Evolutionary conservation across 2,329 filamentous ascomycete genomes (phyloP).

Genomic region (Helotiales sp.): DNA sequence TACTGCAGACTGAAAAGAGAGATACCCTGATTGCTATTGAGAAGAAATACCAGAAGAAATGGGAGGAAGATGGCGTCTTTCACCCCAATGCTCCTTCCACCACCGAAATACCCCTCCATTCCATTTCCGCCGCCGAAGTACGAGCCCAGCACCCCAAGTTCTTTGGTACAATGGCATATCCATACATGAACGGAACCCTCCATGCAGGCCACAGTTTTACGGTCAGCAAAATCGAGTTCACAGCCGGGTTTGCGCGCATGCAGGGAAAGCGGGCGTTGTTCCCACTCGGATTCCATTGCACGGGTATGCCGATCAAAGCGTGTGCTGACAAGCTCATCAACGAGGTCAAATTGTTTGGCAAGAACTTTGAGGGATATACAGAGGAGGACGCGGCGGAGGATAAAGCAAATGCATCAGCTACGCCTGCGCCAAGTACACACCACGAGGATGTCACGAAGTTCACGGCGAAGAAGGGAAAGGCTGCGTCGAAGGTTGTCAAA

Average conservation of each 20-base stretch:
- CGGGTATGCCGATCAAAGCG: conserved; percentile 97
- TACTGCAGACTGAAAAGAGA: conserved; percentile 77
- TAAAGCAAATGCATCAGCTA: conserved; percentile 53
- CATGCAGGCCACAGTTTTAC: conserved; percentile 95
- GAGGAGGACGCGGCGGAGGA: conserved; percentile 62
- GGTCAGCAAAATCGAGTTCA: conserved; percentile 91
- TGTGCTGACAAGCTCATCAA: conserved; percentile 93
- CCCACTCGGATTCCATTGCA: conserved; percentile 94
- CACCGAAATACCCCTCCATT: conserved; percentile 75
- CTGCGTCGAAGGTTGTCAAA: conserved; percentile 85
- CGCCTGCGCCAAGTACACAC: conserved; percentile 65
- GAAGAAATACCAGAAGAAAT: conserved; percentile 90
- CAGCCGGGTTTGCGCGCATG: conserved; percentile 85
- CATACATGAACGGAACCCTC: conserved; percentile 85
- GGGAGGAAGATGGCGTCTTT: conserved; percentile 80
- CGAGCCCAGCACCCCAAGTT: conserved; percentile 87
- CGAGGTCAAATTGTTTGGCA: conserved; percentile 87
- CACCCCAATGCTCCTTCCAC: conserved; percentile 83
- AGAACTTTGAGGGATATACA: conserved; percentile 80
- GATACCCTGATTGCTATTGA: conserved; percentile 82
- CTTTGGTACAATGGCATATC: conserved; percentile 79
- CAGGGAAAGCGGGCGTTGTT: conserved; percentile 86
- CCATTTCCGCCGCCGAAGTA: conserved; percentile 74
- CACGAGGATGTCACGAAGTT: conserved; percentile 92
- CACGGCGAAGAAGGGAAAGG: conserved; percentile 90